Base-by-base conservation (phyloP, 495 filamentous ascomycete species). In the Aspergillus bridgeri region DNA sequence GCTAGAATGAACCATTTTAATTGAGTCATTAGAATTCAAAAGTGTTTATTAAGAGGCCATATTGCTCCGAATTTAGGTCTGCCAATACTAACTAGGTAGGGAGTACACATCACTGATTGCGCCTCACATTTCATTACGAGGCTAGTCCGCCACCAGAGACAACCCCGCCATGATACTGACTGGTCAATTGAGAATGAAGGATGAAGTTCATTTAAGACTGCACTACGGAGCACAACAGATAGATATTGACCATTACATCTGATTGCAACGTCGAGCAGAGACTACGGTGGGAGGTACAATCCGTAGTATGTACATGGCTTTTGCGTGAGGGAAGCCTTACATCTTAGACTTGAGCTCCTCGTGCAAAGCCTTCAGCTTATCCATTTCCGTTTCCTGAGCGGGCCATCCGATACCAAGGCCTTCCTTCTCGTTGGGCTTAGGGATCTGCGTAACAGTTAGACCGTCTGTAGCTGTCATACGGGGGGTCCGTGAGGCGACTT, bases 261-360 rank as follows among this genome's bases (percentile, higher is more conserved):
- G 8, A 11, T 11, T 33, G 29, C 29, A 33, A 33, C 29, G 13
- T 33, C 29, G 2, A 15, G 33, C 33, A 9, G 33, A 20, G 4
- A 21, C 20, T 11, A 20, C 46, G 9, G 47, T 48, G 33, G 11
- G 33, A 48, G 20, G 24, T 48, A 22, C 47, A 17, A 22, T 23
- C 8, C 25, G 19, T 2, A 11, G 21, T 25, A 48, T 33, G 22
- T 17, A 24, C 19, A 51, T 51, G 4, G 20, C n/a, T n/a, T 2
- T 29, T 42, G 18, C 9, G 22, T 21, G 8, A 33, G 15, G 25
- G 11, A 21, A 8, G 46, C 11, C 63, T 83, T 82, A 96, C 79
- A 98, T 90, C 82, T 91, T 96, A 21, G 86, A 66, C 83, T 93
- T 96, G 64, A 98, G 74, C 54, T 93, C 88, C 72, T 91, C 90